Conservation (phyloP, 2,329 filamentous ascomycete species). For the Beauveria varroae region DNA sequence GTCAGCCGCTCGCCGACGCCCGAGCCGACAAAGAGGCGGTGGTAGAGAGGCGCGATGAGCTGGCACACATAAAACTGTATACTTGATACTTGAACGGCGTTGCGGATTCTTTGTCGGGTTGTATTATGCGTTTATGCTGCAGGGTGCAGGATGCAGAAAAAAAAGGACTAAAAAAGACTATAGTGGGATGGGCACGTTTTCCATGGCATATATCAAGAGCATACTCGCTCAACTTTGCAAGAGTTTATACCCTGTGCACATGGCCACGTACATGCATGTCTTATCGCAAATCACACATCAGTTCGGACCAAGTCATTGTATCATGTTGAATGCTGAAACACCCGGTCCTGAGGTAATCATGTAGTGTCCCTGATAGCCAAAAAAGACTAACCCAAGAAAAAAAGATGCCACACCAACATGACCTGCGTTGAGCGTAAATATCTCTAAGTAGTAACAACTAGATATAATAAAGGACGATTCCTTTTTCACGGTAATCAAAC, state of each 20-base stretch:
- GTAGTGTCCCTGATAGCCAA: not conserved
- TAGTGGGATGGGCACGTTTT: not conserved
- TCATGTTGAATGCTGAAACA: conserved; percentile 8
- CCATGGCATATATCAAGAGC: not conserved
- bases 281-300: not conserved
- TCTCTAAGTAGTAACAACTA: conserved; percentile 2
- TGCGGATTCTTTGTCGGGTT: too few species aligned
- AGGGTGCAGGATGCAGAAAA: not conserved
- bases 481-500: not conserved
- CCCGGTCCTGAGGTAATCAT: not conserved
- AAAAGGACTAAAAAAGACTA: not conserved
- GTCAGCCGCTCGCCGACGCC: conserved; percentile 77
- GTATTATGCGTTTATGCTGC: not conserved
- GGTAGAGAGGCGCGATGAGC: conserved; percentile 29
- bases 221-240: not conserved
- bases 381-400: not conserved
- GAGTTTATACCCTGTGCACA: not conserved
- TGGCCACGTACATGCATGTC: not conserved
- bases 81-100: too few species aligned
- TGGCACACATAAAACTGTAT: too few species aligned
- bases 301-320: not conserved
- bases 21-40: conserved; percentile 69
- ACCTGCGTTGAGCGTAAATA: conserved; percentile 7
- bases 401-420: conserved; percentile 2
- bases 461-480: not conserved